A percentile compares a stretch with the other conserved stretches of the same genome.
Conservation (phyloP, 192 early-diverging fungal genomes). For the Diversispora epigaea region DNA sequence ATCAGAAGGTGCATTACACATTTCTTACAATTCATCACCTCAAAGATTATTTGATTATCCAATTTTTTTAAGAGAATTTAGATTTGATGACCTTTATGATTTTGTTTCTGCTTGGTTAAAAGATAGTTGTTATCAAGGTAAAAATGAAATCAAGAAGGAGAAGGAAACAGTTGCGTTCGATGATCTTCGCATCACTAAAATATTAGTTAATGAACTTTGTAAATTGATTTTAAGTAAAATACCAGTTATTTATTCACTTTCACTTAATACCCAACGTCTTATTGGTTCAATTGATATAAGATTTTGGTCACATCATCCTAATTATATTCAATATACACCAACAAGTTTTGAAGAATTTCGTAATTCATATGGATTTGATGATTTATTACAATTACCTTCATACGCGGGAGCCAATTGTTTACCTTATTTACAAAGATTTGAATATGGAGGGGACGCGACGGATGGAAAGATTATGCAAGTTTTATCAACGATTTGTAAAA, state of each 20-base stretch:
- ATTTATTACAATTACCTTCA: constrained; percentile 1
- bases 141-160: neutral
- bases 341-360: constrained; percentile 20
- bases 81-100: constrained; percentile 14
- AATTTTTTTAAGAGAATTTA: constrained; percentile 2
- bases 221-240: constrained; percentile 14
- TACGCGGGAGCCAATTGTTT: constrained; percentile 6
- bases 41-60: constrained; percentile 1
- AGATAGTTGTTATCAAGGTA: constrained; percentile 1
- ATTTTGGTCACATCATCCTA: constrained; percentile 20
- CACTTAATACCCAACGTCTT: constrained; percentile 4
- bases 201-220: neutral
- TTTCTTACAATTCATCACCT: no score
- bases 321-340: constrained; percentile 14
- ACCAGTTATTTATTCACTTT: neutral
- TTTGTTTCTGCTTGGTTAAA: constrained; percentile 2
- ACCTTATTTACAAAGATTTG: constrained; percentile 2
- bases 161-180: neutral
- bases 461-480: constrained; percentile 23
- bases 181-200: neutral
- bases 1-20: neutral
- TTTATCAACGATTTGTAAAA: neutral
- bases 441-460: constrained; percentile 4
- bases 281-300: constrained; percentile 4
- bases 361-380: constrained; percentile 10